Percentiles rank a stretch among this genome's conserved stretches.
phyloP scores from a whole-genome alignment of 306 rosid genomes.

The Fragaria iinumae region DNA sequence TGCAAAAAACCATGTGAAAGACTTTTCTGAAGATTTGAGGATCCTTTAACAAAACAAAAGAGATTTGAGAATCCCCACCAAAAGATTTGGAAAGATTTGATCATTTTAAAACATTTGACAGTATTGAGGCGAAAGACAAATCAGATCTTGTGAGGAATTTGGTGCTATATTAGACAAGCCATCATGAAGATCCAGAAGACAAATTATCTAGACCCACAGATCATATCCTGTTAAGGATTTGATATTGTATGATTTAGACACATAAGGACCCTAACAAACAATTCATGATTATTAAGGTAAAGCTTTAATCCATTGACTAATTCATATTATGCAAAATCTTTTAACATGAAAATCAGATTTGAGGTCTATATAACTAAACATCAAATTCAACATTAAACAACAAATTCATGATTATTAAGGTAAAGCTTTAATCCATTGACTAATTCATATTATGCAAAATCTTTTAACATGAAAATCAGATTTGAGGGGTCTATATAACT shows the following conservation, averaged over 20 bases:
- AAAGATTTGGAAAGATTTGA: neutral
- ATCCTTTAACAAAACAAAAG: neutral
- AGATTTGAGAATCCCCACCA: slow-evolving; percentile 19
- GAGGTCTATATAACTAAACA: neutral
- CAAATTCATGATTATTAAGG: neutral
- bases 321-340: neutral
- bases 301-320: neutral
- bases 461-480: neutral
- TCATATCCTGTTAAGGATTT: neutral
- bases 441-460: neutral
- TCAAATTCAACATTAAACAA: neutral
- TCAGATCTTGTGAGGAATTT: neutral
- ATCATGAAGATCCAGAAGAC: neutral
- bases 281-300: neutral
- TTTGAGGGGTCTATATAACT: neutral
- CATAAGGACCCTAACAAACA: neutral
- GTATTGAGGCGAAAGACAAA: neutral
- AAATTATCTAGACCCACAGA: neutral
- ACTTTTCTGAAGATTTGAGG: slow-evolving; percentile 4
- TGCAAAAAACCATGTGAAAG: neutral
- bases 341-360: neutral
- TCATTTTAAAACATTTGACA: neutral
- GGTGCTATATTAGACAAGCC: neutral
- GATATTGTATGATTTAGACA: neutral
- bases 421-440: neutral